Evolutionary conservation across 2,329 filamentous ascomycete genomes (phyloP).

Genomic region (Alternaria brassicicola): DNA sequence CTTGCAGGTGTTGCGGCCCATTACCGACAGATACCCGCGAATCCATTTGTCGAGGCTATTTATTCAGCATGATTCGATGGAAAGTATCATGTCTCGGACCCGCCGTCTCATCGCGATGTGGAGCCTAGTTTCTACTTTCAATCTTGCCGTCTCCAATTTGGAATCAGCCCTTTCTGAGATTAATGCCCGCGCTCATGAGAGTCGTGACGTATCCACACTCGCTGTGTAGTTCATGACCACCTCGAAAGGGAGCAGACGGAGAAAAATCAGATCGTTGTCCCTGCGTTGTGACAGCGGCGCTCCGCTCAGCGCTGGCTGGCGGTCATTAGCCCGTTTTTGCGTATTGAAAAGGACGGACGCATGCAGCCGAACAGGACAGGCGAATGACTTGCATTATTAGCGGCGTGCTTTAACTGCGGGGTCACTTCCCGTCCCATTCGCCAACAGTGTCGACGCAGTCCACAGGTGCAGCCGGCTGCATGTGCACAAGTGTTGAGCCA

Average conservation of each 20-base stretch:
- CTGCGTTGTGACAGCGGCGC: conserved; percentile 30
- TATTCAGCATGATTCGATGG: conserved; percentile 28
- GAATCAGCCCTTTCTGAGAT: conserved; percentile 17
- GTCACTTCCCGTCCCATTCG: conserved; percentile 37
- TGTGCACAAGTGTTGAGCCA: conserved; percentile 22
- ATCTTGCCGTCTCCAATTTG: conserved; percentile 23
- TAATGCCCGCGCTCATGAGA: conserved; percentile 19
- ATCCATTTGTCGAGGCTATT: conserved; percentile 16
- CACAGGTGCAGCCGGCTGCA: conserved; percentile 27
- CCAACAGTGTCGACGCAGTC: conserved; percentile 19
- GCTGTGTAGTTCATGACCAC: conserved; percentile 10
- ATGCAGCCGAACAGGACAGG: conserved; percentile 36
- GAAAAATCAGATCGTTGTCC: conserved; percentile 26
- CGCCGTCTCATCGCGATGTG: conserved; percentile 27
- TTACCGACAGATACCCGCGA: conserved; percentile 12
- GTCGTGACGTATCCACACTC: conserved; percentile 21
- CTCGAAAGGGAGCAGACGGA: conserved; percentile 21
- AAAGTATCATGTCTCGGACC: conserved; percentile 20
- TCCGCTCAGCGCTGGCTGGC: conserved; percentile 15
- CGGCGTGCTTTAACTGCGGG: conserved; percentile 38
- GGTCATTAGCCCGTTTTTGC: conserved; percentile 37
- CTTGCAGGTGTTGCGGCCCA: not conserved
- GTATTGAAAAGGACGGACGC: conserved; percentile 22
- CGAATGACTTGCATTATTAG: conserved; percentile 49
- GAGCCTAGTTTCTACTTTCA: conserved; percentile 24